Evolutionary conservation across 2,329 filamentous ascomycete species (phyloP).

Genomic region (Pseudogymnoascus sp.): DNA sequence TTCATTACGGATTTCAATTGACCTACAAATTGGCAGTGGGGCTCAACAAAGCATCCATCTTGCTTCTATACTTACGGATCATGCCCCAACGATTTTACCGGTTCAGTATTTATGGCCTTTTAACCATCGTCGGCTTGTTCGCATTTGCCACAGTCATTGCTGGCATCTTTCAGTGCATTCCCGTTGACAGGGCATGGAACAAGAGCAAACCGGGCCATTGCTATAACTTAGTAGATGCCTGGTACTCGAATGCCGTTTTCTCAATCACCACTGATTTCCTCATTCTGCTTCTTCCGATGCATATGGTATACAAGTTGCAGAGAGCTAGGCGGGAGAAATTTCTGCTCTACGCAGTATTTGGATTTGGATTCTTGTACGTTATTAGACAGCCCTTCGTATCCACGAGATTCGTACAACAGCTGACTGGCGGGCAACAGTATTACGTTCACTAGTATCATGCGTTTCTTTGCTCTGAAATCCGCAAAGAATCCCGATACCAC

Average conservation of each 20-base stretch:
- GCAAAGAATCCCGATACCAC: conserved; percentile 10
- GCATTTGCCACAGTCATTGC: conserved; percentile 13
- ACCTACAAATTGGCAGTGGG: conserved; percentile 16
- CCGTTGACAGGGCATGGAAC: conserved; percentile 15
- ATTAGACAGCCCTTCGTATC: background rate
- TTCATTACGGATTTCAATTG: conserved; percentile 16
- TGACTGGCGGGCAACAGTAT: background rate
- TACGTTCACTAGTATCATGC: background rate
- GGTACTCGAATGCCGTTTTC: conserved; percentile 16
- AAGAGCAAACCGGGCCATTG: conserved; percentile 14
- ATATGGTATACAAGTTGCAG: conserved; percentile 17
- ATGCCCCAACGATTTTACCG: background rate
- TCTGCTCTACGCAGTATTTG: background rate
- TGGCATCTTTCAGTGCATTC: conserved; percentile 15
- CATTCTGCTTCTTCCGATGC: conserved; percentile 15
- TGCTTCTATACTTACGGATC: background rate
- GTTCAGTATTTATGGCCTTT: conserved; percentile 8
- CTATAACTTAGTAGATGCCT: conserved; percentile 15
- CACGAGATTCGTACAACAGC: background rate
- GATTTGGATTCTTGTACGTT: background rate
- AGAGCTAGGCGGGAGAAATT: conserved; percentile 10
- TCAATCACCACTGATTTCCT: conserved; percentile 15
- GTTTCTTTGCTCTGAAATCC: conserved; percentile 12
- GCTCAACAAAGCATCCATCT: conserved; percentile 1
- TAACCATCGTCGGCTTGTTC: conserved; percentile 11